Base-by-base conservation (phyloP, 768 basidiomycete genomes). In the Strobilomyces dryophilus region DNA sequence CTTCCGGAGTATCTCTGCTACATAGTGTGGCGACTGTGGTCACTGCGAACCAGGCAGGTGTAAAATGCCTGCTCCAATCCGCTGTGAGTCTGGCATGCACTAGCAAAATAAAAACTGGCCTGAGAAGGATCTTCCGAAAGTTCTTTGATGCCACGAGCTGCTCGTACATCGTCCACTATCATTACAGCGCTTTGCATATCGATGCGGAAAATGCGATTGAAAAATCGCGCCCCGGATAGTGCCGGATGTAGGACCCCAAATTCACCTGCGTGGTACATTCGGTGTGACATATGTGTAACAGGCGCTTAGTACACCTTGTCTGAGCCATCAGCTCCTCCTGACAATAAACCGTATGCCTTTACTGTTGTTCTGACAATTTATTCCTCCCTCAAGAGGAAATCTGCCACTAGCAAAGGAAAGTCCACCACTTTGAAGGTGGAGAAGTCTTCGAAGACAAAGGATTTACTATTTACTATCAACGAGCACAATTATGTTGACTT, bases 41-140 rank as follows among this genome's bases (percentile, higher is more conserved):
- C 12, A 77, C 73, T 5, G 80, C 71, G 56, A 79, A 79, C 82
- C 80, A 83, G 66, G 77, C 74, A 52, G 77, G 77, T 5, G 79
- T 74, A 52, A 83, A 83, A 62, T 81, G 72, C 27, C 79, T 77
- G 47, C 2, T 51, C 17, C 50, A 7, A 27, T 21, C 6, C 14
- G 18, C 41, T 29, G 29, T 45, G 31, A 57, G 20, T 26, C 14
- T 12, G 32, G 15, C 11, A 21, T 43, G 15, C 21, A n/a, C 42
- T 39, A 37, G 14, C 20, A 14, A 1, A 27, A 51, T 24, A 27
- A 46, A 51, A 31, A 50, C 69, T 43, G 48, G 64, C 73, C 70
- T 71, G 34, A 76, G 59, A 42, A 74, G 24, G 68, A 51, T 73
- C 65, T 46, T 63, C 62, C 29, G 75, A 52, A 24, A 1, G 62